Conservation (phyloP, 73 alveolate species). For the Paramecium sonneborni region DNA sequence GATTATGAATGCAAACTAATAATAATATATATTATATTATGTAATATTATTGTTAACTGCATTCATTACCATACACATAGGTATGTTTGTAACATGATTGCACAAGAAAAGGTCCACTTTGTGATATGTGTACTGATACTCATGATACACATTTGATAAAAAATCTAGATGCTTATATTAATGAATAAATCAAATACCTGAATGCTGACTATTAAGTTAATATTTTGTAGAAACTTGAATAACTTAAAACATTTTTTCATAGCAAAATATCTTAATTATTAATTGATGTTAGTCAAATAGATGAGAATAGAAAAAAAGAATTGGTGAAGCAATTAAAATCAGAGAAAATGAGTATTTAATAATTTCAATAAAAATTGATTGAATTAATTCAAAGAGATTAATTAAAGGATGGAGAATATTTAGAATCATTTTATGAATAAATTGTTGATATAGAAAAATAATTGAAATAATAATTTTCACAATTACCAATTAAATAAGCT, state of each 20-base stretch:
- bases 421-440: background rate
- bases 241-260: background rate
- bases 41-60: conserved; percentile 33
- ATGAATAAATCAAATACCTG: background rate
- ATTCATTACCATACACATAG: background rate
- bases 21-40: background rate
- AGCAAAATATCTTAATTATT: background rate
- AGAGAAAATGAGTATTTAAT: conserved; percentile 15
- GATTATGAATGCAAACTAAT: too few species aligned
- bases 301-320: background rate
- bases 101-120: conserved; percentile 9
- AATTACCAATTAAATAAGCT: background rate
- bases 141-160: background rate
- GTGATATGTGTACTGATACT: conserved; percentile 8
- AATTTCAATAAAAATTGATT: background rate
- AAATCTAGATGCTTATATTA: background rate
- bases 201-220: background rate
- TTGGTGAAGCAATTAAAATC: background rate
- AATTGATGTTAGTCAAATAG: background rate
- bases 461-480: background rate
- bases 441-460: background rate
- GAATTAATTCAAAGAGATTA: conserved; percentile 46
- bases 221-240: background rate
- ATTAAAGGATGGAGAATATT: background rate
- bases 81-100: conserved; percentile 17